Percentiles rank a stretch among this genome's conserved stretches.
Evolutionary conservation across 306 rosid genomes (phyloP).

Genomic region (Betula pendula): DNA sequence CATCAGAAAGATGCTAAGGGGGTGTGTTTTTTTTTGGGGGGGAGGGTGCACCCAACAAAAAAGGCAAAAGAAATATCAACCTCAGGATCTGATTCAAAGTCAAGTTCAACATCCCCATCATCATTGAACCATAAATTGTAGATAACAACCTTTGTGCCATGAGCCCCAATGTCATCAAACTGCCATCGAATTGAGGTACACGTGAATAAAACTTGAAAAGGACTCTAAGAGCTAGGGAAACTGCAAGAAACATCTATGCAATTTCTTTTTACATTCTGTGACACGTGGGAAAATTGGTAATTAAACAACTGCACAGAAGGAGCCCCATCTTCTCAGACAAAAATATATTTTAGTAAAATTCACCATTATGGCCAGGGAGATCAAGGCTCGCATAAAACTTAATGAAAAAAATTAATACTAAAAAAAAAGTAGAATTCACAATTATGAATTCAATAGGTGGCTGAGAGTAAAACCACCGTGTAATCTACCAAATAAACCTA

Average conservation of each 20-base stretch:
- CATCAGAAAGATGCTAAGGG: conserved; percentile 20
- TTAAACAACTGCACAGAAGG: conserved; percentile 13
- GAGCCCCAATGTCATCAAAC: conserved; percentile 81
- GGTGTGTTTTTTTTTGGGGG: too few species aligned
- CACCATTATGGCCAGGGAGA: not conserved
- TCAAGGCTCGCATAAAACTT: not conserved
- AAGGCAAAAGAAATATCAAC: conserved; percentile 35
- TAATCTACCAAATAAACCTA: not conserved
- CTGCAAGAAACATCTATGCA: conserved; percentile 7
- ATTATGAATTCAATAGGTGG: not conserved
- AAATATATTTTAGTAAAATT: not conserved
- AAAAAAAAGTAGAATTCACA: not conserved
- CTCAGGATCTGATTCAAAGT: conserved; percentile 68
- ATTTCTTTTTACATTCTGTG: conserved; percentile 4
- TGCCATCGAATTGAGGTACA: conserved; percentile 37
- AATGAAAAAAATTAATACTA: too few species aligned
- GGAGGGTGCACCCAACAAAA: not conserved
- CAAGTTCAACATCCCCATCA: conserved; percentile 70
- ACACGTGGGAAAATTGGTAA: conserved; percentile 13
- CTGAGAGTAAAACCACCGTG: not conserved
- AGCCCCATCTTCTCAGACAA: not conserved
- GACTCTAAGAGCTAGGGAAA: conserved; percentile 10
- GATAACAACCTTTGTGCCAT: conserved; percentile 86
- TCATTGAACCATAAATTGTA: conserved; percentile 83
- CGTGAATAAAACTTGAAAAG: conserved; percentile 7